Evolutionary conservation across 1,284 basidiomycete genomes (phyloP).

Genomic region (Polyporus tsugae): DNA sequence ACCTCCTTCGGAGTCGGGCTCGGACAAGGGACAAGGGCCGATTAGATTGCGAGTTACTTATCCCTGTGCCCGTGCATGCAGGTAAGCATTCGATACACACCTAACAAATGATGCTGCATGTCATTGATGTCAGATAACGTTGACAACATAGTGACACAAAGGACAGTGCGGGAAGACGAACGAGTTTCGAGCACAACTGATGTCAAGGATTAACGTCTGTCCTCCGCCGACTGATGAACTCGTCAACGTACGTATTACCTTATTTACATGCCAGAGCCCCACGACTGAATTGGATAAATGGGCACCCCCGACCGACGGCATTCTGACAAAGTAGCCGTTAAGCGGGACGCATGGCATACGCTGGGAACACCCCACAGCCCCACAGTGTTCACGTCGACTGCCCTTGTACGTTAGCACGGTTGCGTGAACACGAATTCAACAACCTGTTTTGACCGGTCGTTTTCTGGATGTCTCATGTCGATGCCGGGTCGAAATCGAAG

Average conservation of each 20-base stretch:
- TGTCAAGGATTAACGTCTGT: slow-evolving; percentile 2
- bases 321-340: not conserved
- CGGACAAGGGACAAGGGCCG: not conserved
- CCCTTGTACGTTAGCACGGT: not conserved
- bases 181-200: not conserved
- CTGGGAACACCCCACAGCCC: not conserved
- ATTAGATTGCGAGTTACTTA: not conserved
- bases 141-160: not conserved
- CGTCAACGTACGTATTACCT: not conserved
- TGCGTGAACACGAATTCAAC: not conserved
- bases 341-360: not conserved
- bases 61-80: not conserved
- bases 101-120: not conserved
- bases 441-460: not conserved
- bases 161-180: not conserved
- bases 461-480: not conserved
- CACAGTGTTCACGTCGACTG: not conserved
- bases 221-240: slow-evolving; percentile 2
- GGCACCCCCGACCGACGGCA: not conserved
- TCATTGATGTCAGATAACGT: slow-evolving; percentile 2
- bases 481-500: slow-evolving; percentile 1
- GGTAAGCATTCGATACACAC: not conserved
- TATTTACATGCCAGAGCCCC: not conserved
- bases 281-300: not conserved
- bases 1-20: not conserved